A percentile compares a stretch with the other conserved stretches of the same genome.
phyloP scores from a whole-genome alignment of 2,329 filamentous ascomycete genomes.

The Clarireedia homoeocarpa region DNA sequence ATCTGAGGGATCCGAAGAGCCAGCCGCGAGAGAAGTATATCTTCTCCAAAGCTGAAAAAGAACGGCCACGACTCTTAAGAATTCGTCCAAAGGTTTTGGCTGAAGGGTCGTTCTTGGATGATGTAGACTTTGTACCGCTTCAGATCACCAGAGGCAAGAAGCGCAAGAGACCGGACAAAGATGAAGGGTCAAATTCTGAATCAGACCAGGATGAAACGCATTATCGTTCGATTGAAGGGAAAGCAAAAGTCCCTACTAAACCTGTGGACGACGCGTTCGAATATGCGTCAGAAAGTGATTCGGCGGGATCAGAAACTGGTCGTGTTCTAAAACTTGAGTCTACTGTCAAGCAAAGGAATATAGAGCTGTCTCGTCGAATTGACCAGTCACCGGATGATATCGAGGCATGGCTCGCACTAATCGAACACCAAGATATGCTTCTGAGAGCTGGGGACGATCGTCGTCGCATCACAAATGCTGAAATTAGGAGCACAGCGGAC shows the following conservation, averaged over 20 bases:
- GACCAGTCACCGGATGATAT: conserved; percentile 60
- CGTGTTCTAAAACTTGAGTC: conserved; percentile 33
- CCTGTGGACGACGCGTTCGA: conserved; percentile 30
- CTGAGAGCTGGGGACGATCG: conserved; percentile 43
- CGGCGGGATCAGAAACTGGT: conserved; percentile 33
- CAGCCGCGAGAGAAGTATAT: conserved; percentile 37
- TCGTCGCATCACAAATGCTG: conserved; percentile 46
- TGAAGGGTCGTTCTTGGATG: conserved; percentile 14
- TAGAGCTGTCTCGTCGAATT: conserved; percentile 55
- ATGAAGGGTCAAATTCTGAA: conserved; percentile 29
- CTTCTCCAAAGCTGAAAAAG: conserved; percentile 35
- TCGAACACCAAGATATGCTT: conserved; percentile 67
- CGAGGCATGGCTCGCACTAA: conserved; percentile 69
- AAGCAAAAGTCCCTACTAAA: conserved; percentile 40
- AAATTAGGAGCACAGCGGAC: conserved; percentile 63
- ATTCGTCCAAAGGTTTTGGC: conserved; percentile 29
- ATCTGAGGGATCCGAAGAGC: conserved; percentile 31
- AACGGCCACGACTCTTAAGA: conserved; percentile 35
- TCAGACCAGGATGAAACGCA: conserved; percentile 43
- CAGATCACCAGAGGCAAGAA: conserved; percentile 28
- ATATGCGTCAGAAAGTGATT: conserved; percentile 37
- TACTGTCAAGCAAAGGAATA: conserved; percentile 45
- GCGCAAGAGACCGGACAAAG: conserved; percentile 22
- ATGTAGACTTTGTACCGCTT: conserved; percentile 43
- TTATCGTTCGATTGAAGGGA: conserved; percentile 59